Evolutionary conservation across 1,284 basidiomycete species (phyloP).

Genomic region (Thelephora terrestris): DNA sequence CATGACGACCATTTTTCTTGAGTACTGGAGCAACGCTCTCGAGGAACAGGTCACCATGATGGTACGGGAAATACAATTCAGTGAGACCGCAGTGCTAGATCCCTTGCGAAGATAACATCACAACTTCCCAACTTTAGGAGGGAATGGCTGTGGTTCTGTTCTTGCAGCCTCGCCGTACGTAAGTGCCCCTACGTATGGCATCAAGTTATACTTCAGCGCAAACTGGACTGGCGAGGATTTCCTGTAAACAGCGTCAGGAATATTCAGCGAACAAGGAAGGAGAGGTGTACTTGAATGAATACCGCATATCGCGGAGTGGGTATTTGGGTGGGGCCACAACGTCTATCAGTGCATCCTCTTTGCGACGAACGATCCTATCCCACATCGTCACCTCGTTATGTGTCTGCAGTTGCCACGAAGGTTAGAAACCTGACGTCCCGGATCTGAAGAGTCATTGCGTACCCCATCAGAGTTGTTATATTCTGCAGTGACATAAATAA

Average conservation of each 20-base stretch:
- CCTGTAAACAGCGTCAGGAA: conserved; percentile 27
- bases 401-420: conserved; percentile 32
- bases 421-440: background rate
- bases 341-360: conserved; percentile 64
- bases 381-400: conserved; percentile 82
- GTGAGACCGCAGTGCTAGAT: too few relatives aligned
- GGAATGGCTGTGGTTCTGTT: conserved; percentile 31
- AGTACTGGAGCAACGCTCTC: too few relatives aligned
- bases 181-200: conserved; percentile 80
- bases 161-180: conserved; percentile 67
- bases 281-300: conserved; percentile 64
- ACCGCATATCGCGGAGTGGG: conserved; percentile 66
- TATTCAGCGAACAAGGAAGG: background rate
- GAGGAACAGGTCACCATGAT: too few relatives aligned
- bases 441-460: conserved; percentile 21
- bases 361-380: conserved; percentile 79
- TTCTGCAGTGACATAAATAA: conserved; percentile 75
- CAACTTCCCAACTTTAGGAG: conserved; percentile 15
- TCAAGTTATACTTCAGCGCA: conserved; percentile 78
- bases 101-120: background rate
- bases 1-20: too few relatives aligned
- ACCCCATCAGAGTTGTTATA: conserved; percentile 67
- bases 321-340: conserved; percentile 75
- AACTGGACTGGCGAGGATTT: conserved; percentile 59
- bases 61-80: too few relatives aligned